Evolutionary conservation across 2,329 filamentous ascomycete genomes (phyloP).

Genomic region (Aaosphaeria arxii): DNA sequence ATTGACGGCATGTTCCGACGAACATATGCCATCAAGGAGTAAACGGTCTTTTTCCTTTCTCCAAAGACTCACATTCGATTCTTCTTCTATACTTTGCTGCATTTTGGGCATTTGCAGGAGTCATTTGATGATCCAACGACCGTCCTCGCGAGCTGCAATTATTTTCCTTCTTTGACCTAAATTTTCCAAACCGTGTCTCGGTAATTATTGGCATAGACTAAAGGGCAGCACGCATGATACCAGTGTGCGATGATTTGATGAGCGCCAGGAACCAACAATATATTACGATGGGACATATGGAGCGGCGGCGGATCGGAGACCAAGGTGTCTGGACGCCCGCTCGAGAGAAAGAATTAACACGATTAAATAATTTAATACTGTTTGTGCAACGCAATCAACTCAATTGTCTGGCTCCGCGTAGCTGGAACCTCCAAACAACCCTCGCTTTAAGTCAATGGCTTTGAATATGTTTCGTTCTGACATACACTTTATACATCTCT

Average conservation of each 20-base stretch:
- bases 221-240: constrained; percentile 1
- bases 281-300: too few species aligned
- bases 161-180: constrained; percentile 11
- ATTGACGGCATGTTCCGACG: constrained; percentile 53
- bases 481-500: too few species aligned
- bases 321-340: too few species aligned
- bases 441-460: too few species aligned
- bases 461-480: too few species aligned
- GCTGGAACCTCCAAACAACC: too few species aligned
- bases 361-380: too few species aligned
- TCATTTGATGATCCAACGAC: constrained; percentile 27
- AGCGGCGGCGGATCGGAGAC: too few species aligned
- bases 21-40: constrained; percentile 50
- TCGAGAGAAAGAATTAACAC: too few species aligned
- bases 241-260: neutral
- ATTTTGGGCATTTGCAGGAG: constrained; percentile 36
- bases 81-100: constrained; percentile 24
- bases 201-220: constrained; percentile 1
- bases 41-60: constrained; percentile 8
- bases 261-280: neutral
- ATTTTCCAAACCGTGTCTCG: constrained; percentile 7
- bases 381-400: too few species aligned
- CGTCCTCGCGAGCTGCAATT: constrained; percentile 15
- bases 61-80: neutral
- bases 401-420: too few species aligned